Base-by-base conservation (phyloP, 371 early-diverging fungal species). In the Lichtheimia corymbifera region DNA sequence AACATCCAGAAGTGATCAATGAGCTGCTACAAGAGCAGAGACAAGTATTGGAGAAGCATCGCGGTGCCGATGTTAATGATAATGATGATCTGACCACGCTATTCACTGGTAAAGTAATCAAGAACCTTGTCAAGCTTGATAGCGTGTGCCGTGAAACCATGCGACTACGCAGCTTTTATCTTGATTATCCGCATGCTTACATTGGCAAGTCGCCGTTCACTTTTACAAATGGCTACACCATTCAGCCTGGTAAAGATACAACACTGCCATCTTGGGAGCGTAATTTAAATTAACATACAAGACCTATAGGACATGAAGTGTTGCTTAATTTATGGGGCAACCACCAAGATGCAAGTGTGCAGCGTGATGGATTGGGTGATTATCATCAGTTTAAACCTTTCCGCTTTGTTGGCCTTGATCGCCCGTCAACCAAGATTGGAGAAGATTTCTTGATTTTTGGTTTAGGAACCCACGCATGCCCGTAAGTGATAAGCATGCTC, bases 101-200 rank as follows among this genome's bases (percentile, higher is more conserved):
- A 18, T 61, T 3, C 80, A 84, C 27, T 58, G 43, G 1, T 1
- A 56, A 40, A 7, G 61, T 69, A 1, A 28, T 70, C 56, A 76
- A 74, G 58, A 60, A 63, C 58, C 2, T 85, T 60, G 66, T 59
- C 4, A 65, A 79, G 13, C 60, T 85, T 35, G 85, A 85, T 30
- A 82, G 82, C 4, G 73, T 78, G 27, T 65, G 79, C 4, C 81
- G 81, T 22, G 85, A 85, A 59, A 14, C 71, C 0, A 54, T 78
- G 50, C 62, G 85, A 24, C 45, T 52, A 12, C 59, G 76, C 14
- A 65, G 58, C 3, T 61, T 56, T 4, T 62, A 52, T 3, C 12
- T 77, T 22, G 50, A 50, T 0, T 51, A 76, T 20, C 17, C 62
- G 0, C 84, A 84, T 42, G 63, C 45, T 0, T 61, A 74, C 24